These are phyloP conservation scores for Coprinopsis sp. DNA, from an alignment of 768 basidiomycete genomes.

Conservation along the genomic window DNA sequence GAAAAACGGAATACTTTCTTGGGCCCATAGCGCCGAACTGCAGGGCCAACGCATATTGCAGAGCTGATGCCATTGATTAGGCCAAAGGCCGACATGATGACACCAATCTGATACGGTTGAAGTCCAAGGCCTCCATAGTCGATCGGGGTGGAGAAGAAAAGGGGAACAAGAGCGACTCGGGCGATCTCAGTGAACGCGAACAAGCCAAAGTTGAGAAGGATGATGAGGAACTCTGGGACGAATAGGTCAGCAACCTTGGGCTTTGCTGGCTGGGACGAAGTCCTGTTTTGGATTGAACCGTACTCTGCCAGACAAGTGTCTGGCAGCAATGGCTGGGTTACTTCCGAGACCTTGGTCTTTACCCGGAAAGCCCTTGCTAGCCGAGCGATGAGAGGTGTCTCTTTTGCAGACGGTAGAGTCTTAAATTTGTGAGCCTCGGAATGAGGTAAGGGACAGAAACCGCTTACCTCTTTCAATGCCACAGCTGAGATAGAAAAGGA, in stretches of 20 bases:
- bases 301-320: constrained; percentile 8
- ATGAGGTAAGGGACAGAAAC: too few species aligned
- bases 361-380: neutral
- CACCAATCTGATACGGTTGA: constrained; percentile 56
- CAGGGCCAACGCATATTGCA: constrained; percentile 43
- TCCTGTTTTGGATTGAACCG: constrained; percentile 8
- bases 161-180: constrained; percentile 32
- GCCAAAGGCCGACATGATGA: constrained; percentile 46
- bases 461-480: constrained; percentile 42
- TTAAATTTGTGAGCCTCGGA: too few species aligned
- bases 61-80: constrained; percentile 49
- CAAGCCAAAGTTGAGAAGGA: constrained; percentile 28
- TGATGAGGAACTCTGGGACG: constrained; percentile 15
- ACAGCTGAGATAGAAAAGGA: constrained; percentile 30
- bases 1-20: constrained; percentile 43
- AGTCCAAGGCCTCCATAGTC: constrained; percentile 63
- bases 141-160: constrained; percentile 54
- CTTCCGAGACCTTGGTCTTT: neutral
- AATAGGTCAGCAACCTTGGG: constrained; percentile 2
- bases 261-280: neutral
- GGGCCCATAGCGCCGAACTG: constrained; percentile 51
- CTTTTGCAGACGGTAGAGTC: constrained; percentile 29
- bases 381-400: neutral
- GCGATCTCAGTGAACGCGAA: constrained; percentile 36
- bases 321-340: constrained; percentile 5